These are phyloP conservation scores for Beauveria bassiana DNA, from an alignment of 2,329 filamentous ascomycete species.

Conservation along the genomic window DNA sequence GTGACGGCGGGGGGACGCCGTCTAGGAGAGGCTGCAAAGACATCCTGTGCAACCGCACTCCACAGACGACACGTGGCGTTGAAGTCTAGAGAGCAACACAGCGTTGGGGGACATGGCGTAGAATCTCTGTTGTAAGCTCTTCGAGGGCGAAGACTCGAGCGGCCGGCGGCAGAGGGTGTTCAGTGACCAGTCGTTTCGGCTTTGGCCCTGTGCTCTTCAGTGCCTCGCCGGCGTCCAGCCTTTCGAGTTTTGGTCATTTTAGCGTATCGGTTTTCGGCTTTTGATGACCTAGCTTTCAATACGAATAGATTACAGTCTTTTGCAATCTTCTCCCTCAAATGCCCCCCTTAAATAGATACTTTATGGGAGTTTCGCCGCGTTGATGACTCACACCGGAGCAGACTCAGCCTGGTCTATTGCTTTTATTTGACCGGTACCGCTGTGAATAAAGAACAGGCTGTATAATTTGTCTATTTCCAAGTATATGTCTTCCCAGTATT, in stretches of 20 bases:
- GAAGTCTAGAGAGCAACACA: not conserved
- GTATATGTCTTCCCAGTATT: not conserved
- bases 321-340: not conserved
- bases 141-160: not conserved
- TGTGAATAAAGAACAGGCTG: not conserved
- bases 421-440: not conserved
- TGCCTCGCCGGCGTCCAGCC: not conserved
- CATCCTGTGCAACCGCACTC: not conserved
- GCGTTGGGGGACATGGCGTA: not conserved
- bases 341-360: not conserved
- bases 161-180: not conserved
- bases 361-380: not conserved
- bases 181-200: not conserved
- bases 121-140: not conserved
- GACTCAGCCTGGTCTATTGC: not conserved
- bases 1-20: not conserved
- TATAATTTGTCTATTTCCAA: not conserved
- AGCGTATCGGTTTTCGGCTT: not conserved
- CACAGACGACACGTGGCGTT: not conserved
- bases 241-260: not conserved
- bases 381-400: not conserved
- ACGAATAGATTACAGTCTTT: not conserved
- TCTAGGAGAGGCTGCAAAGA: not conserved
- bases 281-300: not conserved
- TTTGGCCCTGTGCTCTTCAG: not conserved